Base-by-base conservation (phyloP, 495 filamentous ascomycete species). In the Hyaloscypha finlandica region DNA sequence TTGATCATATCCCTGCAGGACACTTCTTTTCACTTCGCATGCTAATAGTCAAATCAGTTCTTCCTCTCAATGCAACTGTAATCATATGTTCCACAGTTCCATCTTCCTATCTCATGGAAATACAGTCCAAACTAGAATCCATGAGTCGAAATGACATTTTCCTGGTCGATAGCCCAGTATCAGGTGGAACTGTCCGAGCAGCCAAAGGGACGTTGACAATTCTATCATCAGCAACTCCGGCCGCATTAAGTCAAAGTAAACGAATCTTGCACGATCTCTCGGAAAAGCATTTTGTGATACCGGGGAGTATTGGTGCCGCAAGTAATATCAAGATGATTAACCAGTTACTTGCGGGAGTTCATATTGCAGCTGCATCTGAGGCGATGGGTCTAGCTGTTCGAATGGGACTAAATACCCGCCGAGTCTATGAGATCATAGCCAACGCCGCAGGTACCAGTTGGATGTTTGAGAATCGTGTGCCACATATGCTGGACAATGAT, bases 301-400 rank as follows among this genome's bases (percentile, higher is more conserved):
- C 84, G 16, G 90, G 91, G 12, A 90, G 88, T 5, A 80, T 93
- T 63, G 90, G 90, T 4, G 86, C 86, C 0, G 91, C 90, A 20
- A 91, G 88, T 71, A 93, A 93, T 73, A 90, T 92, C 85, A 94
- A 94, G 77, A 91, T 92, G 85, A 86, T 90, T 55, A 91, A 93
- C 74, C 91, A 94, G 74, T 85, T 93, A 29, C 83, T 93, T 11
- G 91, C 90, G 0, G 90, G 86, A 0, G 86, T 89, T 65, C 86
- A 93, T 66, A 94, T 94, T 70, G 82, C 90, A 1, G 84, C 88
- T 1, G 84, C 86, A 12, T 88, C 87, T 69, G 91, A 94, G 76
- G 87, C 84, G 0, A 84, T 90, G 84, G 91, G 90, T 0, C 84
- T 93, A 51, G 90, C 89, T 8, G 87, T 83, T 37, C 80, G 81